A percentile compares a stretch with the other conserved stretches of the same genome.
Evolutionary conservation across 1,284 basidiomycete species (phyloP).

Genomic region (Ganoderma boninense): DNA sequence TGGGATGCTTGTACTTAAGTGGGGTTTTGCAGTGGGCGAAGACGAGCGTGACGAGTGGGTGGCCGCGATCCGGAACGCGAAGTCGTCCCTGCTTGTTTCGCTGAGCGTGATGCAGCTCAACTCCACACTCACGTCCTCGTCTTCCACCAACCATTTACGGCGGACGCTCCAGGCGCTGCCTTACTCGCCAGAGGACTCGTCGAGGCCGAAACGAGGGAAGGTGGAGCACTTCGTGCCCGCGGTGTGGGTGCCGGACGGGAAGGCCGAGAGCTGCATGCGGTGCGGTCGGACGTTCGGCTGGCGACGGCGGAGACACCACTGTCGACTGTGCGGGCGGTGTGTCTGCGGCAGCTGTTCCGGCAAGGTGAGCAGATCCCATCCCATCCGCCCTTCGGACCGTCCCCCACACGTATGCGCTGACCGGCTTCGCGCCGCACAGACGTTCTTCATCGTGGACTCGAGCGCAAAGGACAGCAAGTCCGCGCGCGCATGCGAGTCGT

Average conservation of each 20-base stretch:
- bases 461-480: conserved; percentile 63
- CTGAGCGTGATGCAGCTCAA: conserved; percentile 75
- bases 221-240: conserved; percentile 92
- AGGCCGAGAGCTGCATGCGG: conserved; percentile 83
- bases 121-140: conserved; percentile 81
- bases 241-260: conserved; percentile 91
- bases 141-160: conserved; percentile 77
- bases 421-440: conserved; percentile 51
- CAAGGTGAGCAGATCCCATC: conserved; percentile 55
- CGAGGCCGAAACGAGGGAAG: conserved; percentile 54
- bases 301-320: conserved; percentile 88
- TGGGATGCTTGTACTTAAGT: conserved; percentile 8
- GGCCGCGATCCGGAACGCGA: conserved; percentile 73
- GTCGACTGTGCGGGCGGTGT: conserved; percentile 88
- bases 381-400: too few relatives aligned
- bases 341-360: conserved; percentile 88
- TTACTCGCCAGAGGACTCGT: conserved; percentile 60
- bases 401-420: too few relatives aligned
- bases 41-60: conserved; percentile 78
- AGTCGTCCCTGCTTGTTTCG: conserved; percentile 71
- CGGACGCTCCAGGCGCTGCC: conserved; percentile 78
- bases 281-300: conserved; percentile 84
- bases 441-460: conserved; percentile 78
- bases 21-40: conserved; percentile 51
- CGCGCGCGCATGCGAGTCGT: conserved; percentile 85